These are phyloP conservation scores for Geopyxis carbonaria DNA, from an alignment of 495 filamentous ascomycete genomes.

Conservation along the genomic window DNA sequence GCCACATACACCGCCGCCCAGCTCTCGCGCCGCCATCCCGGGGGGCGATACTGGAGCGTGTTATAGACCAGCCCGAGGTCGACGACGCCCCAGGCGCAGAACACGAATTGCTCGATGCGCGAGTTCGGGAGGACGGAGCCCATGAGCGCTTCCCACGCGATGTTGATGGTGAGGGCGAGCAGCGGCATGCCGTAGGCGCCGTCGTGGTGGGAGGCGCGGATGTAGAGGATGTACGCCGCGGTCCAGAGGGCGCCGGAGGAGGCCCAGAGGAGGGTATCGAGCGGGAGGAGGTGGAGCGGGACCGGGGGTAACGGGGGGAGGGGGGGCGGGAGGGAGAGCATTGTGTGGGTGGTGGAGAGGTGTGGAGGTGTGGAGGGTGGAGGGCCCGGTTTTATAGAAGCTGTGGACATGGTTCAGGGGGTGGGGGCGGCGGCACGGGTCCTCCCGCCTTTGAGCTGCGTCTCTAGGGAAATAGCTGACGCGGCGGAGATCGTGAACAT, in stretches of 20 bases:
- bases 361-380: too few species aligned
- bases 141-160: constrained; percentile 32
- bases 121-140: constrained; percentile 28
- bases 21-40: too few species aligned
- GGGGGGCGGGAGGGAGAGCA: too few species aligned
- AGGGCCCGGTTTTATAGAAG: too few species aligned
- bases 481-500: too few species aligned
- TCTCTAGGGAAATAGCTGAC: too few species aligned
- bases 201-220: constrained; percentile 25
- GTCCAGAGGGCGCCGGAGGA: constrained; percentile 29
- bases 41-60: too few species aligned
- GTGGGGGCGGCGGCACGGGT: too few species aligned
- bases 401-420: too few species aligned
- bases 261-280: constrained; percentile 25
- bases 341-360: too few species aligned
- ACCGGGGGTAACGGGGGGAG: constrained; percentile 28
- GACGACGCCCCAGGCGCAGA: constrained; percentile 29
- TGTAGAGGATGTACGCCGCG: constrained; percentile 29
- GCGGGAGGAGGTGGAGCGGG: constrained; percentile 24
- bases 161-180: constrained; percentile 29
- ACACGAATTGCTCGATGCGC: constrained; percentile 27
- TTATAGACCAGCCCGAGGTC: constrained; percentile 31
- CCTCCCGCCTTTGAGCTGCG: too few species aligned
- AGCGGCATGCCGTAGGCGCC: constrained; percentile 34
- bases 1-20: too few species aligned